Evolutionary conservation across 2,329 filamentous ascomycete species (phyloP).

Genomic region (Monosporascus cannonballus): DNA sequence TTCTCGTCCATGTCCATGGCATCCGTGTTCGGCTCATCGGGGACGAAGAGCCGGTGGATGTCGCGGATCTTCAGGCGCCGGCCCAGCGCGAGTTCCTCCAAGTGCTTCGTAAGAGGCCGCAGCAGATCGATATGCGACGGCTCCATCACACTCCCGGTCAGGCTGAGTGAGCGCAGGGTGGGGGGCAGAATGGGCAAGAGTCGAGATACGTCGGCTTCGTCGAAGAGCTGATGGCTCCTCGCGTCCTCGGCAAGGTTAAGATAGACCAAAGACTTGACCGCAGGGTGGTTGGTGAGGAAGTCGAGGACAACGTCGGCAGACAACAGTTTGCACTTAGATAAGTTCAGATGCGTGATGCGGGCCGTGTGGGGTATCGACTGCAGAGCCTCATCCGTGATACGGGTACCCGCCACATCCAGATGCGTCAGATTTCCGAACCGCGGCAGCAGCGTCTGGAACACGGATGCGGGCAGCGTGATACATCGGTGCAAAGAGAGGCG

Average conservation of each 20-base stretch:
- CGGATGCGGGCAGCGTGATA: conserved; percentile 58
- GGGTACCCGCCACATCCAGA: conserved; percentile 72
- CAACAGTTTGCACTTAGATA: conserved; percentile 69
- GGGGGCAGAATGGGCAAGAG: conserved; percentile 61
- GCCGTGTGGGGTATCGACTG: conserved; percentile 66
- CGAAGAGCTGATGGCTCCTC: conserved; percentile 65
- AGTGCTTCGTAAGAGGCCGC: conserved; percentile 59
- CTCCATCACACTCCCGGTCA: conserved; percentile 69
- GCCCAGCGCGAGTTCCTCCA: conserved; percentile 72
- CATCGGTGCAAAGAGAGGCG: conserved; percentile 75
- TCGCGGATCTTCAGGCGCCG: conserved; percentile 60
- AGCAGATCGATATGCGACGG: conserved; percentile 58
- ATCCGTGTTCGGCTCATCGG: conserved; percentile 30
- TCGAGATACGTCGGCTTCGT: conserved; percentile 55
- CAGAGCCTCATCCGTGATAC: conserved; percentile 66
- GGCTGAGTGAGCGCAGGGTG: conserved; percentile 65
- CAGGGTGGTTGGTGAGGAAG: conserved; percentile 66
- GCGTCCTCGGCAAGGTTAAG: conserved; percentile 69
- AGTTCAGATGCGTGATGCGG: conserved; percentile 68
- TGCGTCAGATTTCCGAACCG: conserved; percentile 65
- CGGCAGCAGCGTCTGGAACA: conserved; percentile 67
- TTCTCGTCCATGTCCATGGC: conserved; percentile 26
- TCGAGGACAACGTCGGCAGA: conserved; percentile 60
- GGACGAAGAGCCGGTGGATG: conserved; percentile 58
- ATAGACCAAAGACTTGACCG: conserved; percentile 60